phyloP scores from a whole-genome alignment of 768 basidiomycete species.

The Rhodosporidiobolus sp. region DNA sequence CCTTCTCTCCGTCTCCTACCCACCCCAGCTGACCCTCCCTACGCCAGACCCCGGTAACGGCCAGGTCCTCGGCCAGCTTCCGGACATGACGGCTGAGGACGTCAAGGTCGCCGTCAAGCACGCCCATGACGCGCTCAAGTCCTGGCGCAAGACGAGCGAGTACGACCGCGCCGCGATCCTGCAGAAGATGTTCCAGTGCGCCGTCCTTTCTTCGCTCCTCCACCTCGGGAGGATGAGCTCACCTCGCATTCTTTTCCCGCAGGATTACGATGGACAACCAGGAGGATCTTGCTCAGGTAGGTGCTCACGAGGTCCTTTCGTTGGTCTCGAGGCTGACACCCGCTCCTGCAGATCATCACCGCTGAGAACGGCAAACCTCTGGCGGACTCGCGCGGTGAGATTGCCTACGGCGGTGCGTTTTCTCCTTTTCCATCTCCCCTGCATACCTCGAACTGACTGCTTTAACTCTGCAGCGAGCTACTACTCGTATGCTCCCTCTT shows the following conservation, averaged over 20 bases:
- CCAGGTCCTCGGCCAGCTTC: slow-evolving; percentile 75
- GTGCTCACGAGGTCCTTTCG: slow-evolving; percentile 50
- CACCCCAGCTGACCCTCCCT: neutral
- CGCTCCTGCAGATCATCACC: slow-evolving; percentile 50
- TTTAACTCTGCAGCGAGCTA: slow-evolving; percentile 51
- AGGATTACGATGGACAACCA: slow-evolving; percentile 72
- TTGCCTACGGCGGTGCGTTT: slow-evolving; percentile 76
- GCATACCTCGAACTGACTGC: slow-evolving; percentile 50
- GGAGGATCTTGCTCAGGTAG: slow-evolving; percentile 81
- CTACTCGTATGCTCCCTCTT: slow-evolving; percentile 31
- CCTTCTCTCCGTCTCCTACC: neutral
- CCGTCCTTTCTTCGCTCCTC: neutral
- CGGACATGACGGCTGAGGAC: slow-evolving; percentile 83
- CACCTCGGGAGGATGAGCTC: neutral
- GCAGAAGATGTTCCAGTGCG: slow-evolving; percentile 62
- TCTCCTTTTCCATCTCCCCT: too few relatives aligned
- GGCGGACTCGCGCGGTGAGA: slow-evolving; percentile 80
- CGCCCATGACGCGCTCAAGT: slow-evolving; percentile 72
- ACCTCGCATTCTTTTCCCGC: neutral
- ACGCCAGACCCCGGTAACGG: slow-evolving; percentile 78
- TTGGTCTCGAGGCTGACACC: too few relatives aligned
- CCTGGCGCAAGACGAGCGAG: slow-evolving; percentile 82
- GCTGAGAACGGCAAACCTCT: slow-evolving; percentile 94
- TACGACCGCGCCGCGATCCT: slow-evolving; percentile 80
- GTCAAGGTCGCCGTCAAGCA: slow-evolving; percentile 79